Evolutionary conservation across 495 filamentous ascomycete species (phyloP), one percentile per base, ranked within the genome.

Genomic region (Melanomma pulvis-pyrius): DNA sequence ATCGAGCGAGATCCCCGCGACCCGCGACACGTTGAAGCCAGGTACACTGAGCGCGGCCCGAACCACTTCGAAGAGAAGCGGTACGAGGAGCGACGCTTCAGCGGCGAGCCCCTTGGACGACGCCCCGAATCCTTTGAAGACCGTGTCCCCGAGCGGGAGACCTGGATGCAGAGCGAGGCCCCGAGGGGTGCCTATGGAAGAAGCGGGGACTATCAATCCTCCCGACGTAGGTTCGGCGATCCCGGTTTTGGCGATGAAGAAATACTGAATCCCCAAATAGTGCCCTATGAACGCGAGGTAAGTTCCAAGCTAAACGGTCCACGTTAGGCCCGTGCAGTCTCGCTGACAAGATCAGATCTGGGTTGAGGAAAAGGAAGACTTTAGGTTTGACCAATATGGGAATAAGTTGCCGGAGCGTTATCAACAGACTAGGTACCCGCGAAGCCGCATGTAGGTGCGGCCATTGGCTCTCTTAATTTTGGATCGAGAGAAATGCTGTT

Each of bases 21-120:
- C 53, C 59, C 59, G 2, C 65, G 65, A 25, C 65, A 68, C 48
- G 59, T 68, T 29, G 65, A 68, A 55, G 65, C 65, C 12, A 26
- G 21, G 21, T 68, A 68, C 53, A 26, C 29, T 17, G 59, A 63
- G 46, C 41, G 53, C 26, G 65, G 65, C 29, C 65, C 59, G 36
- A 53, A 30, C 21, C 34, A 46, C 44, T 59, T 58, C 34, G 65
- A 68, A n/a, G 65, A 68, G 28, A 51, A 48, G 51, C 65, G 55
- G 46, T 68, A 68, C 26, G 65, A 68, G 36, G 65, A 68, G 47
- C 59, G 65, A 32, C 53, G 57, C 30, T 60, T 47, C 39, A 30
- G 47, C 22, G n/a, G 13, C 51, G 22, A 68, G 17, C 58, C 39
- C 22, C 39, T 49, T 26, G 58, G 44, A 22, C 49, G 52, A 19